Base-by-base conservation (phyloP, 208 protist species). In the Entamoeba moshkovskii region DNA sequence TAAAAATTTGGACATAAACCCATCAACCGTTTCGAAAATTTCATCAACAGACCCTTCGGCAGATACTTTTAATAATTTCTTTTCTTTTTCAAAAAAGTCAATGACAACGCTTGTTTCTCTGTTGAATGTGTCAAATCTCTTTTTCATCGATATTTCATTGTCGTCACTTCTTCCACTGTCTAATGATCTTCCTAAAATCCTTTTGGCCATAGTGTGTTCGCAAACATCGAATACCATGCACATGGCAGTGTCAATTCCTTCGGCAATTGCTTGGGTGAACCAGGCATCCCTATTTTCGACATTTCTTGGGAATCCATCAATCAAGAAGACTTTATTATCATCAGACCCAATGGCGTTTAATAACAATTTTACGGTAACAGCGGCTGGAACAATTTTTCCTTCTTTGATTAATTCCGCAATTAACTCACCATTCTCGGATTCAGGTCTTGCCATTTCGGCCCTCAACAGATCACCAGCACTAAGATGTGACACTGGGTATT, bases 341-440 rank as follows among this genome's bases (percentile, higher is more conserved):
- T 42, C 6, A 18, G 33, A 11, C 11, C 44, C 3, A 6, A 92
- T 92, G 0, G 38, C 38, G 6, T 92, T 92, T 22, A 42, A 45
- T 45, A 92, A 92, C 2, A 92, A 16, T 15, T 38, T 25, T 16
- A 92, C 38, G 18, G 73, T 92, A 16, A 92, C 44, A 6, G 33
- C 11, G 8, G 73, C 6, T 18, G 73, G 96, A 22, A 96, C 96
- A 59, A 96, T 95, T 49, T 93, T 93, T 85, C 95, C 96, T 46
- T 96, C 93, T 38, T 94, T 95, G 48, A 97, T 97, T 92, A 95
- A 95, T 29, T 93, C 91, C 13, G 94, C 46, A 92, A 96, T 96
- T 49, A 96, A 52, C 45, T 95, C 45, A 33, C 95, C 96, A 49
- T 94, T 45, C 45, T 85, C 59, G 8, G 73, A 92, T 1, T 45